Conservation (phyloP, 192 early-diverging fungal species). For the Allomyces macrogynus region DNA sequence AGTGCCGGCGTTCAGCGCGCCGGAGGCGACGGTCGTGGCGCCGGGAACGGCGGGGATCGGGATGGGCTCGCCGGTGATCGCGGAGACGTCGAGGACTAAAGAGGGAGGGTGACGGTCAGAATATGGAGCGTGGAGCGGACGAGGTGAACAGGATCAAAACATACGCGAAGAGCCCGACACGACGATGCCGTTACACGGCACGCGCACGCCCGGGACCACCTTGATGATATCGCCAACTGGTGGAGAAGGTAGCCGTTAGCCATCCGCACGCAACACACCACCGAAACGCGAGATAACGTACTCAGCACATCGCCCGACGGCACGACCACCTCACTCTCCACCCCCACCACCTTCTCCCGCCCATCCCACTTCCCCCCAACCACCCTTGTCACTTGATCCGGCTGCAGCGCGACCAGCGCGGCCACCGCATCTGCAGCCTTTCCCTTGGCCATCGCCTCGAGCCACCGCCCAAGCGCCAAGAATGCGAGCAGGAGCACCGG, state of each 20-base stretch:
- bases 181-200: slow-evolving; percentile 53
- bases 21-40: slow-evolving; percentile 26
- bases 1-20: slow-evolving; percentile 43
- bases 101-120: no score
- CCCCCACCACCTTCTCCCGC: neutral
- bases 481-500: slow-evolving; percentile 55
- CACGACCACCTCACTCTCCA: neutral
- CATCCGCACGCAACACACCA: no score
- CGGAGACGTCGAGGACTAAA: slow-evolving; percentile 41
- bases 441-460: slow-evolving; percentile 59
- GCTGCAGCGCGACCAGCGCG: slow-evolving; percentile 51
- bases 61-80: slow-evolving; percentile 63
- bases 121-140: neutral
- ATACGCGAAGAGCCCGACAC: slow-evolving; percentile 3
- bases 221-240: slow-evolving; percentile 53
- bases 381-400: slow-evolving; percentile 43
- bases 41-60: slow-evolving; percentile 33
- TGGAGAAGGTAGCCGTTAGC: slow-evolving; percentile 7
- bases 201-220: slow-evolving; percentile 38
- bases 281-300: neutral
- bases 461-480: slow-evolving; percentile 61
- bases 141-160: neutral
- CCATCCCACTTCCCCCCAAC: slow-evolving; percentile 7
- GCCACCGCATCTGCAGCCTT: slow-evolving; percentile 56
- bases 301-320: neutral